Evolutionary conservation across 2,329 filamentous ascomycete species (phyloP).

Genomic region (Nannizziopsis barbatae): DNA sequence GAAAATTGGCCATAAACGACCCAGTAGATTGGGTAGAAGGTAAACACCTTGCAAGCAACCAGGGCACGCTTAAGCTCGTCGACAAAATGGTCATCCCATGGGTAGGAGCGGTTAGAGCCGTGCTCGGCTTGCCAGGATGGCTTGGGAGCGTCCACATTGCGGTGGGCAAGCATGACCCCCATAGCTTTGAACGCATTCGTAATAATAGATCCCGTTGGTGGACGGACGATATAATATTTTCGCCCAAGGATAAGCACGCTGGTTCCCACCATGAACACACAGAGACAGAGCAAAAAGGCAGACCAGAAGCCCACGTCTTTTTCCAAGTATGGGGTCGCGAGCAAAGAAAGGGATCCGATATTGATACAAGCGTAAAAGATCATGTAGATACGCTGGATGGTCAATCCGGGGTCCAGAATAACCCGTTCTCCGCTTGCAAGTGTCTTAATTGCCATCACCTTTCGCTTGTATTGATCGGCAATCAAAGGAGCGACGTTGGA

Average conservation of each 20-base stretch:
- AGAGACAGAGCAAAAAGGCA: conserved; percentile 51
- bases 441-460: conserved; percentile 40
- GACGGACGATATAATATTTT: conserved; percentile 38
- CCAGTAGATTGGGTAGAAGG: conserved; percentile 60
- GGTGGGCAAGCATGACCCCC: conserved; percentile 43
- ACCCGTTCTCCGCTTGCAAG: conserved; percentile 43
- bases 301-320: conserved; percentile 55
- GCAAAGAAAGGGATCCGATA: conserved; percentile 55
- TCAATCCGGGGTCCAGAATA: conserved; percentile 55
- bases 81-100: conserved; percentile 60
- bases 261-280: conserved; percentile 53
- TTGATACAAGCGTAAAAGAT: conserved; percentile 67
- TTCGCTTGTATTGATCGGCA: conserved; percentile 54
- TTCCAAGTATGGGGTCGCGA: conserved; percentile 60
- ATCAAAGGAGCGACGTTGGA: conserved; percentile 51
- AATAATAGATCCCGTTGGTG: conserved; percentile 53
- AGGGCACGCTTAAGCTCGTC: conserved; percentile 59
- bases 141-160: conserved; percentile 53
- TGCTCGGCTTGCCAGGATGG: conserved; percentile 51
- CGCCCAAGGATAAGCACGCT: conserved; percentile 41
- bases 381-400: conserved; percentile 59
- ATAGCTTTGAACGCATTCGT: conserved; percentile 54
- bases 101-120: conserved; percentile 34
- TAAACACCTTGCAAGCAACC: conserved; percentile 58
- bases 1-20: conserved; percentile 58